Evolutionary conservation across 805 yeast genomes (phyloP).

Genomic region (Trichomonascus vanleenenianus): DNA sequence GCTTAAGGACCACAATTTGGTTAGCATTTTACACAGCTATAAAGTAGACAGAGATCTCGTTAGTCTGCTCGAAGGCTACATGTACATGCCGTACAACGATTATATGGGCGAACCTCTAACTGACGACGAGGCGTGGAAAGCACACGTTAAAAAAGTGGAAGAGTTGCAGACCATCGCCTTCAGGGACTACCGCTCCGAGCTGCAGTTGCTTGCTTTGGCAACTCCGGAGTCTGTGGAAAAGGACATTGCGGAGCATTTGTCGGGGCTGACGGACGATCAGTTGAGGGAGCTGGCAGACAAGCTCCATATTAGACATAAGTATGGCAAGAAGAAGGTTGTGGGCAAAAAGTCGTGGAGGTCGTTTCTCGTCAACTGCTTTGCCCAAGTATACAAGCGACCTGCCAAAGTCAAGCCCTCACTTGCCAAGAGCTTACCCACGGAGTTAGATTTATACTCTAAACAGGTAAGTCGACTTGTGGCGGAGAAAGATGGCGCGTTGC

Average conservation of each 20-base stretch:
- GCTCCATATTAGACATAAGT: slow-evolving; percentile 1
- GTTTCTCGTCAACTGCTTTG: too few relatives aligned
- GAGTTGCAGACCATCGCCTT: slow-evolving; percentile 22
- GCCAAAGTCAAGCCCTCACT: too few relatives aligned
- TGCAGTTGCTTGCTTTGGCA: slow-evolving; percentile 23
- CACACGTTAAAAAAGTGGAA: slow-evolving; percentile 10
- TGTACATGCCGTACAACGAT: slow-evolving; percentile 38
- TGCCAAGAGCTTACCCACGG: too few relatives aligned
- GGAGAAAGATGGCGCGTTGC: too few relatives aligned
- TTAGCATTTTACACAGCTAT: slow-evolving; percentile 11
- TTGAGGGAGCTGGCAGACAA: slow-evolving; percentile 10
- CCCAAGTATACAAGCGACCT: too few relatives aligned
- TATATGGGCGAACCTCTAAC: slow-evolving; percentile 28
- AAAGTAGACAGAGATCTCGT: not conserved
- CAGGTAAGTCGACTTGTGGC: too few relatives aligned
- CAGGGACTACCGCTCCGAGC: slow-evolving; percentile 15
- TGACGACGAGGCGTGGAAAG: slow-evolving; percentile 12
- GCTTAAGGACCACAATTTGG: slow-evolving; percentile 25
- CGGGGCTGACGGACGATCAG: slow-evolving; percentile 15
- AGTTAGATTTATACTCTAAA: too few relatives aligned
- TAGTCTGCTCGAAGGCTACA: slow-evolving; percentile 12
- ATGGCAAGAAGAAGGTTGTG: not conserved
- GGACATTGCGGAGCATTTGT: slow-evolving; percentile 20
- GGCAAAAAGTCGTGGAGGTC: too few relatives aligned
- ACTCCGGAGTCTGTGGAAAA: slow-evolving; percentile 21